A percentile compares a stretch with the other conserved stretches of the same genome.
These are phyloP conservation scores for Casaregolazyma suthepensis DNA, from an alignment of 1,139 yeast species.

Conservation along the genomic window DNA sequence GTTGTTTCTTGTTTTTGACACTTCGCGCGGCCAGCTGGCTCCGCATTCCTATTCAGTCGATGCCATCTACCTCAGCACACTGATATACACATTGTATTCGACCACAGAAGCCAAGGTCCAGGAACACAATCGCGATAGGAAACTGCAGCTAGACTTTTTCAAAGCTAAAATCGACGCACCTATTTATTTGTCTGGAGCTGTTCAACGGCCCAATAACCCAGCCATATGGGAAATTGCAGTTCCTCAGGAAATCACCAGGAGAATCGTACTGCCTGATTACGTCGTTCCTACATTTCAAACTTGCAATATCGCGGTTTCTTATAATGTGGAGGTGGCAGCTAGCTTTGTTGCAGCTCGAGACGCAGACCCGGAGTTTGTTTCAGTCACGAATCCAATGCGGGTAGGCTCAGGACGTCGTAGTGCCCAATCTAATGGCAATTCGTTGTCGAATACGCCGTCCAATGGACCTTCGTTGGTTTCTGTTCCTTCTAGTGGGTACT, in stretches of 20 bases:
- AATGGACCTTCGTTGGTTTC: not conserved
- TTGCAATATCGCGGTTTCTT: slow-evolving; percentile 51
- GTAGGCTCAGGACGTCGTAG: slow-evolving; percentile 22
- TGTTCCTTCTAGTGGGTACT: not conserved
- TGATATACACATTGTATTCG: slow-evolving; percentile 23
- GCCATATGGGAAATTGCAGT: slow-evolving; percentile 20
- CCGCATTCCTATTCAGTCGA: slow-evolving; percentile 15
- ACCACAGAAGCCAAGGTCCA: slow-evolving; percentile 28
- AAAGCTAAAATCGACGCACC: slow-evolving; percentile 15
- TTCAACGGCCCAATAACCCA: slow-evolving; percentile 12
- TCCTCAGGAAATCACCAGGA: slow-evolving; percentile 21
- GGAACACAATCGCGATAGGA: slow-evolving; percentile 15
- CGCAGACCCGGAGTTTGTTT: slow-evolving; percentile 23
- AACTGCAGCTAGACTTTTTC: slow-evolving; percentile 17
- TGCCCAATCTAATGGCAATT: not conserved
- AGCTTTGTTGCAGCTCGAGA: slow-evolving; percentile 38
- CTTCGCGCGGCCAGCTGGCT: slow-evolving; percentile 7
- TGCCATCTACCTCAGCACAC: slow-evolving; percentile 19
- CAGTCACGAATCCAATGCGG: slow-evolving; percentile 17
- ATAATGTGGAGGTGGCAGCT: slow-evolving; percentile 40
- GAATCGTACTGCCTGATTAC: slow-evolving; percentile 46
- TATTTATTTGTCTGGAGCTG: slow-evolving; percentile 13
- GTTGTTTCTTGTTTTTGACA: slow-evolving; percentile 20
- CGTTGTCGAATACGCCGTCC: slow-evolving; percentile 7
- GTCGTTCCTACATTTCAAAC: slow-evolving; percentile 52